Evolutionary conservation across 1,284 basidiomycete species (phyloP).

Genomic region (Tilletia caries): DNA sequence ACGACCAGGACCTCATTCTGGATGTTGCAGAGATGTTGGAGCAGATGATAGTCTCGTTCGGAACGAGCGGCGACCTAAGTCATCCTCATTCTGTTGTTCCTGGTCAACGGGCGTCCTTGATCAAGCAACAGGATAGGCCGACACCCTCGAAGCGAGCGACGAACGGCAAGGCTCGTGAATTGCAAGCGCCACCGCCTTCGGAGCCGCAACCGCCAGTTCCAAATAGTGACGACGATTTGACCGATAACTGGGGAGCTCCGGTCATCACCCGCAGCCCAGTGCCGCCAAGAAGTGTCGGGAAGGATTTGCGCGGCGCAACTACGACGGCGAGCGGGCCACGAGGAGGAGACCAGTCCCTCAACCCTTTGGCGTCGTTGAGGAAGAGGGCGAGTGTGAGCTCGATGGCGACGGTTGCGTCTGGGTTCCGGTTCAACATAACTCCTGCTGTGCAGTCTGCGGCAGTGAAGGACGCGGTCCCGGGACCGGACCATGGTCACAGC

Average conservation of each 20-base stretch:
- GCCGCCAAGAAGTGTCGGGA: too few species aligned
- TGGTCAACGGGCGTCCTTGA: background rate
- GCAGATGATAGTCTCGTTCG: conserved; percentile 3
- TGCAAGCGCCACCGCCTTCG: too few species aligned
- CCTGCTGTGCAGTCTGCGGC: background rate
- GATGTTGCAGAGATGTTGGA: conserved; percentile 1
- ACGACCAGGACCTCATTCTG: background rate
- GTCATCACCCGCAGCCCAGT: too few species aligned
- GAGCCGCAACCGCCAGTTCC: background rate
- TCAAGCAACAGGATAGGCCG: background rate
- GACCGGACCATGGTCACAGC: too few species aligned
- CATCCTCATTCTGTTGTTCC: background rate
- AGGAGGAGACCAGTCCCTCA: too few species aligned
- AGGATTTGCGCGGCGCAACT: too few species aligned
- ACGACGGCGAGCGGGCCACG: too few species aligned
- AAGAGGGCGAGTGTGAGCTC: background rate
- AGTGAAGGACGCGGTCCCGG: background rate
- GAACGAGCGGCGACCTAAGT: background rate
- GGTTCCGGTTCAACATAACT: conserved; percentile 8
- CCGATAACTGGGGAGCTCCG: background rate
- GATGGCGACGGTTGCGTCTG: background rate
- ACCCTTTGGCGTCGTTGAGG: too few species aligned
- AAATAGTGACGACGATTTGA: background rate
- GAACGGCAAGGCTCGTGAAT: too few species aligned
- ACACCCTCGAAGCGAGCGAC: background rate